Percentiles rank a stretch among this genome's conserved stretches.
These are phyloP conservation scores for Paragyromitra xinjiangensis DNA, from an alignment of 495 filamentous ascomycete genomes.

Conservation along the genomic window DNA sequence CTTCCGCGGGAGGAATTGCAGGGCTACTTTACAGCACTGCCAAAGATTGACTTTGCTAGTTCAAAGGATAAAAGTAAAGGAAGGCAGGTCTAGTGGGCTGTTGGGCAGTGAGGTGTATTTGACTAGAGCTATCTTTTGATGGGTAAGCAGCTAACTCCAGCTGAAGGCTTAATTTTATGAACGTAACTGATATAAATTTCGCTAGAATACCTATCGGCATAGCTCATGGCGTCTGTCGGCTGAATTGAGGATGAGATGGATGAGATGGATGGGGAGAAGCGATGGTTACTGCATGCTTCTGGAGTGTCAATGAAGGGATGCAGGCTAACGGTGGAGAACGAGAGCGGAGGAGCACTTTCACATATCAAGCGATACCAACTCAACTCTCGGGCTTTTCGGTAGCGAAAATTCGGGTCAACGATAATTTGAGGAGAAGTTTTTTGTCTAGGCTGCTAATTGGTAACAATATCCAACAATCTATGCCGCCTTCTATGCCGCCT, in stretches of 20 bases:
- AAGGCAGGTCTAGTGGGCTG: background rate
- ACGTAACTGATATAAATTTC: constrained; percentile 11
- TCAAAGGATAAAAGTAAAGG: background rate
- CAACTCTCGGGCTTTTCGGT: constrained; percentile 5
- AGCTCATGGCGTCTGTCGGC: background rate
- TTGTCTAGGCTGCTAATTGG: background rate
- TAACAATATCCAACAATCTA: constrained; percentile 23
- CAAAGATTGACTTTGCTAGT: constrained; percentile 23
- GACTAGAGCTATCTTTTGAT: background rate
- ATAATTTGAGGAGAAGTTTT: background rate
- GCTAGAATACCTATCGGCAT: background rate
- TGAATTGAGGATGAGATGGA: constrained; percentile 7
- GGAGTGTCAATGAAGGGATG: background rate
- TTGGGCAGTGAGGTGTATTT: background rate
- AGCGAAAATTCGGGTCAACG: background rate
- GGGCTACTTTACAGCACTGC: constrained; percentile 34
- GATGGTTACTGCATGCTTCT: background rate
- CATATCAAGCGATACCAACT: background rate
- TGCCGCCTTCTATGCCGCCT: constrained; percentile 3
- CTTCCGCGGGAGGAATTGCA: constrained; percentile 37
- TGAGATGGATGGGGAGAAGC: constrained; percentile 14
- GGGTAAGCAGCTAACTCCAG: background rate
- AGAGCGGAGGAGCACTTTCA: constrained; percentile 1
- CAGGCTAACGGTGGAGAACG: background rate
- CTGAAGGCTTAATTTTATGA: background rate